Conservation (phyloP, 2,329 filamentous ascomycete genomes). For the Byssothecium circinans region DNA sequence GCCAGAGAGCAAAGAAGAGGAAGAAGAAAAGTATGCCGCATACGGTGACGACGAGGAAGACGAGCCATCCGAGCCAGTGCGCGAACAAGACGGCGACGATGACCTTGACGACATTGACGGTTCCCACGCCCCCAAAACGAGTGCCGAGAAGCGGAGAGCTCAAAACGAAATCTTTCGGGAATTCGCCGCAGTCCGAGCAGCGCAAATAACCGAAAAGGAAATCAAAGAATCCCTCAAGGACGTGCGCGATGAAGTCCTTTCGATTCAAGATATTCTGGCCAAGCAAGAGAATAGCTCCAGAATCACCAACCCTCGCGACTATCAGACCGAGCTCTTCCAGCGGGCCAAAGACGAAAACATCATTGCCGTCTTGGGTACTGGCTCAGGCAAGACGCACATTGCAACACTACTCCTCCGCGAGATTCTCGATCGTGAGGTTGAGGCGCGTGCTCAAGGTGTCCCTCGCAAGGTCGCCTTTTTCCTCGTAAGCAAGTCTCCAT, state of each 20-base stretch:
- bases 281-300: conserved; percentile 59
- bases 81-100: no score
- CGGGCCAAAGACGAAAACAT: conserved; percentile 81
- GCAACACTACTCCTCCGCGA: conserved; percentile 81
- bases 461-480: conserved; percentile 77
- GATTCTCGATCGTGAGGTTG: conserved; percentile 74
- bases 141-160: conserved; percentile 42
- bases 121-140: conserved; percentile 28
- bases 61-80: neutral
- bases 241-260: conserved; percentile 53
- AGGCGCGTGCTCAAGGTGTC: conserved; percentile 64
- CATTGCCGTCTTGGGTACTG: conserved; percentile 93
- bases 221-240: conserved; percentile 39
- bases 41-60: conserved; percentile 1
- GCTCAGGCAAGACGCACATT: conserved; percentile 95
- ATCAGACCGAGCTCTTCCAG: conserved; percentile 90
- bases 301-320: conserved; percentile 80
- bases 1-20: no score
- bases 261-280: conserved; percentile 56
- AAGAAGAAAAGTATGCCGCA: no score
- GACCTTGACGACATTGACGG: conserved; percentile 29
- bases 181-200: conserved; percentile 48
- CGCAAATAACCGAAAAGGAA: conserved; percentile 46
- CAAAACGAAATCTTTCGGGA: conserved; percentile 48
- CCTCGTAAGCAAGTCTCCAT: conserved; percentile 56